Conservation (phyloP, 495 filamentous ascomycete species). For the Podospora pseudoanserina region DNA sequence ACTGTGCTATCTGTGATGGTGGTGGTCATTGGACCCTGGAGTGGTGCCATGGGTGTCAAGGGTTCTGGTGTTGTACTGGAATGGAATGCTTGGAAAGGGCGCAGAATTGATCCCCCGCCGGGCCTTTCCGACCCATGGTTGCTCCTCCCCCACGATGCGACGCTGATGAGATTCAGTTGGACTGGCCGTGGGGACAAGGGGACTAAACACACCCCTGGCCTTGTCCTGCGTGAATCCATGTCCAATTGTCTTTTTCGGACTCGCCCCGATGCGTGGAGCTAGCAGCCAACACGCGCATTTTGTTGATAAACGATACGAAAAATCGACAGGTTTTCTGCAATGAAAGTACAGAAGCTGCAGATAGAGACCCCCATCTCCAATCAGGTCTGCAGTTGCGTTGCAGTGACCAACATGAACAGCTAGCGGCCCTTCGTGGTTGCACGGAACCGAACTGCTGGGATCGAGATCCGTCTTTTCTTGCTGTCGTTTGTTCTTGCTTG, state of each 20-base stretch:
- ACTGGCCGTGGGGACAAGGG: background rate
- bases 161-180: background rate
- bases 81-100: background rate
- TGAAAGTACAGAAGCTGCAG: background rate
- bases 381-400: background rate
- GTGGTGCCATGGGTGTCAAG: background rate
- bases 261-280: background rate
- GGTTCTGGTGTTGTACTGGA: background rate
- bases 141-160: background rate
- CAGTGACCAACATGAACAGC: background rate
- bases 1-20: background rate
- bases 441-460: background rate
- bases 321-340: background rate
- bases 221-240: background rate
- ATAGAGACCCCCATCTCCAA: background rate
- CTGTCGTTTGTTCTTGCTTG: background rate
- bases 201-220: too few species aligned
- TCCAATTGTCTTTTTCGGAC: background rate
- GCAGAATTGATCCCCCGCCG: conserved; percentile 2
- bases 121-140: background rate
- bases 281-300: background rate
- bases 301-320: background rate
- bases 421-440: background rate
- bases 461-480: background rate
- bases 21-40: background rate